Evolutionary conservation across 2,329 filamentous ascomycete species (phyloP).

Genomic region (Phyllosticta citriasiana): DNA sequence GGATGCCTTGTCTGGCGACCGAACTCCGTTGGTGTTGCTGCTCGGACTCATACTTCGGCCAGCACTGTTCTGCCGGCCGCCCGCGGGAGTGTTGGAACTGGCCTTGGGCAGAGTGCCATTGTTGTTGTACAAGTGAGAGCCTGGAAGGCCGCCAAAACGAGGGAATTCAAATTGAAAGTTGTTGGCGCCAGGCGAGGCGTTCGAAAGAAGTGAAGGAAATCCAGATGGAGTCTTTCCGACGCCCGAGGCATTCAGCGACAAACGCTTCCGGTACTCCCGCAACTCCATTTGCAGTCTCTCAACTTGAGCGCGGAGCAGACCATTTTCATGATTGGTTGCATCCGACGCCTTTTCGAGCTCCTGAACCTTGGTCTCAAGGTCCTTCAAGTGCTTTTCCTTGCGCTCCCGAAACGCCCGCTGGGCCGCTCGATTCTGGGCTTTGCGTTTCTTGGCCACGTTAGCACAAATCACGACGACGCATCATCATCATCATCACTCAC

Average conservation of each 20-base stretch:
- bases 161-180: constrained; percentile 96
- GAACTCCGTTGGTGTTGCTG: constrained; percentile 14
- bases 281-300: constrained; percentile 79
- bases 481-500: constrained; percentile 50
- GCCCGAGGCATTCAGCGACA: constrained; percentile 51
- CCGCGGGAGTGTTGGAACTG: constrained; percentile 14
- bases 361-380: constrained; percentile 62
- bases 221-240: constrained; percentile 32
- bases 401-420: constrained; percentile 90
- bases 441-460: constrained; percentile 60
- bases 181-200: constrained; percentile 46
- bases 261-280: constrained; percentile 78
- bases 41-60: constrained; percentile 28
- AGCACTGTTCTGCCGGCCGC: constrained; percentile 23
- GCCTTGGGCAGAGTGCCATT: constrained; percentile 28
- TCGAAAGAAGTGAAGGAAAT: constrained; percentile 37
- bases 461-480: constrained; percentile 9
- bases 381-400: constrained; percentile 83
- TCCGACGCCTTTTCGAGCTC: constrained; percentile 72
- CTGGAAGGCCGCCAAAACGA: constrained; percentile 70
- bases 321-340: constrained; percentile 76
- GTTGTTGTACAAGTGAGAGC: constrained; percentile 42
- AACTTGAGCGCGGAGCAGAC: constrained; percentile 71
- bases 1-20: constrained; percentile 5
- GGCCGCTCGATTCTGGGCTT: constrained; percentile 88